Evolutionary conservation across 1,139 yeast species (phyloP).

Genomic region (Pneumocystis sp.): DNA sequence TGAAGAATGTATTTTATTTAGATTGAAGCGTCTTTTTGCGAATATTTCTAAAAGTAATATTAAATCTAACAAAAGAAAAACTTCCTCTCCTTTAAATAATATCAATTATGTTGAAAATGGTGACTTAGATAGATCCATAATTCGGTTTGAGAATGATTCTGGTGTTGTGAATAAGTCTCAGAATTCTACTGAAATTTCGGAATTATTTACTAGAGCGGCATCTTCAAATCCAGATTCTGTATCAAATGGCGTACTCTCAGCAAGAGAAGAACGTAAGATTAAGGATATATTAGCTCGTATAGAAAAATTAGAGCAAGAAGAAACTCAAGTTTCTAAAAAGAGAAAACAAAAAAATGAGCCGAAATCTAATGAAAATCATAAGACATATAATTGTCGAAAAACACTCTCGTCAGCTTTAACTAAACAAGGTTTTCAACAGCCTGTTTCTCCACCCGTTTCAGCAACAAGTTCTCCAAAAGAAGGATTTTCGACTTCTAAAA

Average conservation of each 20-base stretch:
- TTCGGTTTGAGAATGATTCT: background rate
- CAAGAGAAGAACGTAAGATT: constrained; percentile 13
- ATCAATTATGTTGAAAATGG: background rate
- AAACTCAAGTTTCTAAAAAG: background rate
- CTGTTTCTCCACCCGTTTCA: background rate
- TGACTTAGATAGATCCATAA: background rate
- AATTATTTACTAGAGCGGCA: background rate
- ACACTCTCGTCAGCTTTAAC: background rate
- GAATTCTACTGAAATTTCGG: background rate
- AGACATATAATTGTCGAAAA: background rate
- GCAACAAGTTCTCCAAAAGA: background rate
- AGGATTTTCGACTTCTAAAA: background rate
- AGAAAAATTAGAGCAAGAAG: constrained; percentile 3
- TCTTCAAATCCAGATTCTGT: background rate
- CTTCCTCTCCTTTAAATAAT: background rate
- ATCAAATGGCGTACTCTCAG: background rate
- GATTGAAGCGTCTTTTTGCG: constrained; percentile 6
- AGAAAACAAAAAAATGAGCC: background rate
- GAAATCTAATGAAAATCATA: background rate
- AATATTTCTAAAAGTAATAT: constrained; percentile 1
- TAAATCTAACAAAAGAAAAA: background rate
- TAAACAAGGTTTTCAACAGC: background rate
- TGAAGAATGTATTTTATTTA: constrained; percentile 8
- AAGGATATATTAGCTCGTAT: constrained; percentile 8
- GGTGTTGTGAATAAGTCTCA: constrained; percentile 7